A percentile compares a stretch with the other conserved stretches of the same genome.
Evolutionary conservation across 2,329 filamentous ascomycete genomes (phyloP).

Genomic region (Apiospora phragmitis): DNA sequence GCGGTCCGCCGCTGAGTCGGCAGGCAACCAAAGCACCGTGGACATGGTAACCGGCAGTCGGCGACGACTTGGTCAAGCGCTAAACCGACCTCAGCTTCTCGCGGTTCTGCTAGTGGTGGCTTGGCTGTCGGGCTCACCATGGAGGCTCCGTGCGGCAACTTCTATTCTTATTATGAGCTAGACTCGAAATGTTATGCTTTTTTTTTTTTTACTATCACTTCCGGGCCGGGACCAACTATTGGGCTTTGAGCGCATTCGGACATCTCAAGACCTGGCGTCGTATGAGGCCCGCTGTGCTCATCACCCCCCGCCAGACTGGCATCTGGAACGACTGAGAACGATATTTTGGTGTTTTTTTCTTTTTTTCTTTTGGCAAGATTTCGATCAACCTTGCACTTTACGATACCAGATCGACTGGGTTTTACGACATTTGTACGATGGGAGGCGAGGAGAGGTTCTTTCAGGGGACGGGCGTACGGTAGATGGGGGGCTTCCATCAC

Average conservation of each 20-base stretch:
- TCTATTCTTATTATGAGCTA: constrained; percentile 9
- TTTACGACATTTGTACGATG: constrained; percentile 1
- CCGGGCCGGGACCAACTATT: neutral
- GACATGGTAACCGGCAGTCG: neutral
- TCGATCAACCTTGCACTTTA: neutral
- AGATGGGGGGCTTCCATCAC: neutral
- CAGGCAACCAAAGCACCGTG: neutral
- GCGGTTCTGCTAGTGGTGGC: neutral
- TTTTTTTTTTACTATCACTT: neutral
- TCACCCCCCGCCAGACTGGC: constrained; percentile 7
- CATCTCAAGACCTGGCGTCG: constrained; percentile 4
- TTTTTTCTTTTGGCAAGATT: neutral
- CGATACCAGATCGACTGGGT: neutral
- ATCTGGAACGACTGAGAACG: constrained; percentile 5
- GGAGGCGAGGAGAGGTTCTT: neutral
- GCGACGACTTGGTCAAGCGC: neutral
- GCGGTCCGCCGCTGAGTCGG: constrained; percentile 1
- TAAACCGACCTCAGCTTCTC: neutral
- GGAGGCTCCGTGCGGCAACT: neutral
- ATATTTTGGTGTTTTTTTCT: neutral
- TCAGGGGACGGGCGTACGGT: neutral
- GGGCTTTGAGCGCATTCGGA: constrained; percentile 8
- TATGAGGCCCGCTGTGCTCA: constrained; percentile 7
- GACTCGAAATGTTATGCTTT: constrained; percentile 7
- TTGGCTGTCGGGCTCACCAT: neutral